Conservation (phyloP, 2,329 filamentous ascomycete genomes). For the Sclerotinia borealis region DNA sequence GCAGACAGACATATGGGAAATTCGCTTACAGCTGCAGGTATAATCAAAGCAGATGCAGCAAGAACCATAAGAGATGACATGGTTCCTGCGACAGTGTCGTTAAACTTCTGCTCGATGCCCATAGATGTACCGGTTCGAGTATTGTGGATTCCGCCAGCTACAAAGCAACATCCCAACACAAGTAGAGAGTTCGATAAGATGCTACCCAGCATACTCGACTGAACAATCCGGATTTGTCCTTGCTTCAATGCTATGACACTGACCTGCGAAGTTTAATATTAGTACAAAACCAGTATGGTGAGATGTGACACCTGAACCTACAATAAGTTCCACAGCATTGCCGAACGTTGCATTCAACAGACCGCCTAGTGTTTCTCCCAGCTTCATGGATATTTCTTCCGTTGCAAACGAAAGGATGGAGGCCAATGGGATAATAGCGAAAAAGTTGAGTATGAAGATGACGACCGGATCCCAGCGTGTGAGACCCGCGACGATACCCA, state of each 20-base stretch:
- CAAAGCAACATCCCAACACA: constrained; percentile 75
- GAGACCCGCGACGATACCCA: constrained; percentile 61
- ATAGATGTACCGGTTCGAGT: constrained; percentile 25
- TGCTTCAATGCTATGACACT: constrained; percentile 85
- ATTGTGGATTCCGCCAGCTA: constrained; percentile 63
- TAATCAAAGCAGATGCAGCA: constrained; percentile 69
- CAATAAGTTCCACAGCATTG: constrained; percentile 54
- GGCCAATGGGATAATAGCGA: constrained; percentile 52
- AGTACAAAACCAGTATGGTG: not conserved
- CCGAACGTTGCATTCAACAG: constrained; percentile 43
- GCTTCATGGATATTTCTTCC: constrained; percentile 41
- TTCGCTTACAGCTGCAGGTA: constrained; percentile 58
- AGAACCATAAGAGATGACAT: constrained; percentile 68
- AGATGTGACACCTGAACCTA: not conserved
- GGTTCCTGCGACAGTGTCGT: constrained; percentile 71
- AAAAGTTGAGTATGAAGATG: constrained; percentile 53
- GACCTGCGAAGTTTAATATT: constrained; percentile 48
- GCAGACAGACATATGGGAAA: not conserved
- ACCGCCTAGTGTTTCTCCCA: constrained; percentile 52
- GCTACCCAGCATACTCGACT: constrained; percentile 93
- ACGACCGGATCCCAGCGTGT: constrained; percentile 45
- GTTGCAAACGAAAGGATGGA: constrained; percentile 39
- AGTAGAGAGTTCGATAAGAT: constrained; percentile 92
- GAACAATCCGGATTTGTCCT: constrained; percentile 87
- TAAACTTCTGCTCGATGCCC: constrained; percentile 63